Evolutionary conservation across 345 rosid species (phyloP), one percentile per base, ranked within the genome.

Genomic region (Odontarrhena argentea): DNA sequence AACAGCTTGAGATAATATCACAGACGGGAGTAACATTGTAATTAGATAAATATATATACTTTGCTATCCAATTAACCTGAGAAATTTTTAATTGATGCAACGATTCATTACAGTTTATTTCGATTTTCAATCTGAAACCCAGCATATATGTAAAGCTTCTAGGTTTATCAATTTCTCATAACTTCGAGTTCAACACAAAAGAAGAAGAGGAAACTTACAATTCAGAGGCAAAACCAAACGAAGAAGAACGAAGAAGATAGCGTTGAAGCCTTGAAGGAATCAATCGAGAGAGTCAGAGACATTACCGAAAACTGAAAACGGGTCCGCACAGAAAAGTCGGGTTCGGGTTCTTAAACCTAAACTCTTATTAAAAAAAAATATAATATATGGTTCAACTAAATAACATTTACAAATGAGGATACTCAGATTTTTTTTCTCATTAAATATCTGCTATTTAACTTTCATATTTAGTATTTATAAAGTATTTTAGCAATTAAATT

Each of bases 191-290:
- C 24, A 8, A 13, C 13, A 38, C 28, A 15, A 47, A 42, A 9
- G 37, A 7, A 15, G 4, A 0, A 52, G 51, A n/a, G 3, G 8
- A 66, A 9, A 35, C 71, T 56, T 67, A 67, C 71, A 56, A 10
- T 55, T 24, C 22, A 13, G 47, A 67, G 35, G 45, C 54, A 36
- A 53, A 22, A n/a, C 60, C 32, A 28, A 12, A 42, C 18, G 30
- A 42, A 65, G 30, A 42, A 65, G 9, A 53, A 18, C 2, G 45
- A 67, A 55, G 46, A 15, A 30, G 45, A 30, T 49, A 3, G 32
- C 18, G 14, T 63, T 63, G 13, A 0, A 3, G 32, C 18, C 14
- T 63, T 63, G 13, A 0, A 30, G n/a, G 8, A 9, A 9, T 12
- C 28, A 47, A 62, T 22, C 35, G 44, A 8, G 53, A 48, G 53